Conservation (phyloP, 208 protist genomes). For the Leishmania gerbilli region DNA sequence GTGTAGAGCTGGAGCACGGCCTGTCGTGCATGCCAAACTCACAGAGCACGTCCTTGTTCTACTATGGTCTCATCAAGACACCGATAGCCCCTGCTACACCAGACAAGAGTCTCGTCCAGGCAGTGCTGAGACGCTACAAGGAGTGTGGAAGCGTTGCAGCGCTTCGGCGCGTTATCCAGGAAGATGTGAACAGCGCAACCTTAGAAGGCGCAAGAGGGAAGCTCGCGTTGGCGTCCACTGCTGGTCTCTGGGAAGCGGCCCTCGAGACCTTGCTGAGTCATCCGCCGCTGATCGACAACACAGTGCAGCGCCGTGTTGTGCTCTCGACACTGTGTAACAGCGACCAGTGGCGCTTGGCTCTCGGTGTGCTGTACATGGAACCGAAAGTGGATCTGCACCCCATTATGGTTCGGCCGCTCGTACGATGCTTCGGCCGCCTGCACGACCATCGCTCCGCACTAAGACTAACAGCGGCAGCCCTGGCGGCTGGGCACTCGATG, state of each 20-base stretch:
- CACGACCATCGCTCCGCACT: conserved; percentile 43
- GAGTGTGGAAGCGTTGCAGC: conserved; percentile 40
- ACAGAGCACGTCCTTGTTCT: conserved; percentile 73
- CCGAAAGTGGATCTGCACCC: conserved; percentile 32
- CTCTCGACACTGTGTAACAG: conserved; percentile 49
- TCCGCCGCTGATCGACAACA: conserved; percentile 31
- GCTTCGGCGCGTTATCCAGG: conserved; percentile 71
- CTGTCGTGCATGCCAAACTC: conserved; percentile 66
- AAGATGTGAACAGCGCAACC: conserved; percentile 68
- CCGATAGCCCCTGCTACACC: conserved; percentile 30
- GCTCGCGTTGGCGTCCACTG: conserved; percentile 60
- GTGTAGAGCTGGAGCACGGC: conserved; percentile 63
- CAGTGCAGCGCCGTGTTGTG: conserved; percentile 42
- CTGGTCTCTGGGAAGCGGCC: conserved; percentile 79
- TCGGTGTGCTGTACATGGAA: conserved; percentile 35
- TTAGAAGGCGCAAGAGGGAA: conserved; percentile 51
- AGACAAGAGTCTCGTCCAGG: conserved; percentile 41
- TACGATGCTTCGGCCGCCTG: conserved; percentile 52
- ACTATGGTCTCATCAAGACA: conserved; percentile 75
- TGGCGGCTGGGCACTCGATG: conserved; percentile 61
- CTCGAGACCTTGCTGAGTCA: conserved; percentile 43
- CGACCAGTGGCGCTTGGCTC: conserved; percentile 48
- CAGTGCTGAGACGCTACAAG: conserved; percentile 59
- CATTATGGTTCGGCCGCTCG: conserved; percentile 56
- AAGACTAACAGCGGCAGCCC: conserved; percentile 40